Base-by-base conservation (phyloP, 2,329 filamentous ascomycete genomes). In the Penicillium polonicum region DNA sequence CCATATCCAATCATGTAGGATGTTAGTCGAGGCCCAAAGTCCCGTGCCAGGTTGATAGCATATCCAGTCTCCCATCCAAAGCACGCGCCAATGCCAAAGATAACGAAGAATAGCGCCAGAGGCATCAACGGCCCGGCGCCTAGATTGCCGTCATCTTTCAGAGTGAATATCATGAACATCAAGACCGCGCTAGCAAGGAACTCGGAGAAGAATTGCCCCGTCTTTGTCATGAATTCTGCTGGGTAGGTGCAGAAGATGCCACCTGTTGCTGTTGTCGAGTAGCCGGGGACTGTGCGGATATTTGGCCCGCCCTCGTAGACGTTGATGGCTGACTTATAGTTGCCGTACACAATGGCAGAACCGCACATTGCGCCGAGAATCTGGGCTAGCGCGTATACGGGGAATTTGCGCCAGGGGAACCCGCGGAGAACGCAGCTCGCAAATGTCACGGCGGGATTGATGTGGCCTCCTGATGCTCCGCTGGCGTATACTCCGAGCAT, bases 31-130 rank as follows among this genome's bases (percentile, higher is more conserved):
- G 88, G 88, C 0, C 87, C 86, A 68, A 91, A 88, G 62, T 91
- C 88, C 72, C 88, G 81, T 36, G 87, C 88, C 42, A 89, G 73
- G 67, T 91, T 91, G 63, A 90, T 89, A 17, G 88, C 88, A 73
- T 89, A 91, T 38, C 88, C 88, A 1, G 88, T 91, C 71, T 91
- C 84, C 86, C 86, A 90, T 7, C 88, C 88, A 66, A 89, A 90
- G 68, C 86, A 88, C 33, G 86, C 85, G 19, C 87, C 88, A 23
- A 91, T 85, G 8, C 87, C 88, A 68, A 90, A 90, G 60, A 91
- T 85, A 48, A 90, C 77, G 73, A 90, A 90, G 74, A 90, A 88
- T 6, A 90, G 74, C 8, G 78, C 83, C 2, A 91, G 74, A 0
- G 87, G 86, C 57, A 83, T 79, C 25, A 85, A 64, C 1, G 79